Base-by-base conservation (phyloP, 1,139 yeast species). In the Hemisphaericaspora subhashii region DNA sequence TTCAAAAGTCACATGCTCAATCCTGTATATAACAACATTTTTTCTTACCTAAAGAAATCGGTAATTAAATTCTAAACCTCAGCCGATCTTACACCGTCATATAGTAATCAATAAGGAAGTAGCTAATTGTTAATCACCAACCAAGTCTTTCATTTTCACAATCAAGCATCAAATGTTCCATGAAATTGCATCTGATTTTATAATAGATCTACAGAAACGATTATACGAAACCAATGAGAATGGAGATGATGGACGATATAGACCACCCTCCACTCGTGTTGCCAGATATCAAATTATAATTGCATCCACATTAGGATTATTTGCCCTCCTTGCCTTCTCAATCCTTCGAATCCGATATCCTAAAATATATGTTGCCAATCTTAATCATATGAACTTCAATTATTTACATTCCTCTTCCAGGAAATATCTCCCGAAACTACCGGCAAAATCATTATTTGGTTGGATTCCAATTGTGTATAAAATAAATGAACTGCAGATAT, bases 401-500 rank as follows among this genome's bases (percentile, higher is more conserved):
- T 53, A 68, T 52, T 43, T 77, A 46, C 73, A 79, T 60, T 58
- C 72, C 46, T 48, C 73, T 39, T 55, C 72, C 43, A 44, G 77
- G 48, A 60, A 69, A 51, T 57, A 64, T 50, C 53, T 68, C 35
- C 72, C 74, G 13, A 49, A 52, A 41, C 53, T 66, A 30, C 77
- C 73, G 16, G 40, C 50, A 33, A 58, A 51, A 35, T 72, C 86
- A 4, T 55, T 86, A 16, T 82, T 89, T 52, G 88, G 92, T 1
- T 90, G 97, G 96, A 68, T 90, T 6, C 75, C 81, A 1, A 77
- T 80, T 0, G 64, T 90, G 13, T 79, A 77, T 57, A 62, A 62
- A 13, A 79, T 89, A 13, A 72, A 74, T 18, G 98, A 92, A 52
- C 75, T 78, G 25, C 88, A 89, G 48, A 79, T 92, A 2, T 68